These are phyloP conservation scores for Plantago major DNA, from an alignment of 257 asterid genomes.

Conservation along the genomic window DNA sequence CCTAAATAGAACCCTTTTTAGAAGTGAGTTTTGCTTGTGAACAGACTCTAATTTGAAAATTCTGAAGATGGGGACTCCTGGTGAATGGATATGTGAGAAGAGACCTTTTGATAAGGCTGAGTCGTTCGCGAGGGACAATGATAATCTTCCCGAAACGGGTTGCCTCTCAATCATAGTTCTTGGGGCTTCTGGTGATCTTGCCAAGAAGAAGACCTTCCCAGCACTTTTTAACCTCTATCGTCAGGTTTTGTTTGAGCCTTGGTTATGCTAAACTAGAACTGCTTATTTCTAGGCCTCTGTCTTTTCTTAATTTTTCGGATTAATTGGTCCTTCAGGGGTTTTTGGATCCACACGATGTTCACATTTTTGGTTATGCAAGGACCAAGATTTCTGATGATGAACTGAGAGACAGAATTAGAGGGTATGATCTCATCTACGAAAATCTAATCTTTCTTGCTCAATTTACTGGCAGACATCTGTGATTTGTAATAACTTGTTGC, in stretches of 20 bases:
- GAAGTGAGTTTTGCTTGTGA: not conserved
- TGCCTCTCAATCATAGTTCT: conserved; percentile 83
- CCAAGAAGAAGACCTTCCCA: conserved; percentile 97
- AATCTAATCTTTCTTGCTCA: not conserved
- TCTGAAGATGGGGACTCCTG: conserved; percentile 12
- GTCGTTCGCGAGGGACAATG: conserved; percentile 42
- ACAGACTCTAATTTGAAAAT: not conserved
- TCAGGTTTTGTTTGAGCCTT: conserved; percentile 43
- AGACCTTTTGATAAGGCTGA: conserved; percentile 46
- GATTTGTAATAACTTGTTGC: not conserved
- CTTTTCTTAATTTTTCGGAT: conserved; percentile 6
- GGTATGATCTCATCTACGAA: conserved; percentile 40
- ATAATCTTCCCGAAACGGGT: conserved; percentile 59
- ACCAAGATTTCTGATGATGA: conserved; percentile 80
- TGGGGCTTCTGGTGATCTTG: conserved; percentile 99
- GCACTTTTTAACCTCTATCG: conserved; percentile 93
- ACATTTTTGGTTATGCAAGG: conserved; percentile 97
- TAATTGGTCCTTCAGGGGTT: conserved; percentile 58
- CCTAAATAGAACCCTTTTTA: not conserved
- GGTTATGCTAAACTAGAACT: conserved; percentile 2
- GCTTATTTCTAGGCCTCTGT: not conserved
- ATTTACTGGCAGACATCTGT: not conserved
- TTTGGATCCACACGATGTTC: conserved; percentile 74
- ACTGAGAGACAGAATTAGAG: conserved; percentile 71
- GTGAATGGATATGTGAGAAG: conserved; percentile 48